Percentiles rank a stretch among this genome's conserved stretches.
Evolutionary conservation across 352 stramenopile genomes (phyloP).

Genomic region (Phytophthora uliginosa): DNA sequence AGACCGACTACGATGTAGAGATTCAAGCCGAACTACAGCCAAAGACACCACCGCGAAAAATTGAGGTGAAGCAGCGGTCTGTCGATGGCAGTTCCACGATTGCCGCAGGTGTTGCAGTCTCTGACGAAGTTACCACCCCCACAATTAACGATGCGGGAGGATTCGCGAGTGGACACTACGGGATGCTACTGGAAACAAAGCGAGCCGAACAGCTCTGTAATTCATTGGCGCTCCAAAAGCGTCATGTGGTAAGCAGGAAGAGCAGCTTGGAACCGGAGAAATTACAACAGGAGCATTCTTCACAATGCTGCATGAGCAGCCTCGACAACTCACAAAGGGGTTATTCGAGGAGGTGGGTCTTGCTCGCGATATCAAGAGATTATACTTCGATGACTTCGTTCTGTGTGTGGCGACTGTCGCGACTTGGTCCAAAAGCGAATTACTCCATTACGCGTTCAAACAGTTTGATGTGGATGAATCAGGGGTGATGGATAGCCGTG

Average conservation of each 20-base stretch:
- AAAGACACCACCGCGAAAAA: constrained; percentile 1
- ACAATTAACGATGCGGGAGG: constrained; percentile 9
- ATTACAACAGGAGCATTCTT: constrained; percentile 79
- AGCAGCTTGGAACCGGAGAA: constrained; percentile 52
- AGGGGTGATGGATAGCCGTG: constrained; percentile 66
- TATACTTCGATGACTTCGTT: constrained; percentile 77
- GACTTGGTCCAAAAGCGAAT: constrained; percentile 54
- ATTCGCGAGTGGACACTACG: constrained; percentile 58
- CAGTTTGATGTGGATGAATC: constrained; percentile 77
- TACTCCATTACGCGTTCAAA: constrained; percentile 75
- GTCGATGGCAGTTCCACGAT: constrained; percentile 15
- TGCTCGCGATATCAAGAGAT: constrained; percentile 24
- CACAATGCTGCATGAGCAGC: constrained; percentile 59
- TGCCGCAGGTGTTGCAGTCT: not conserved
- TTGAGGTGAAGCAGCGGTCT: constrained; percentile 27
- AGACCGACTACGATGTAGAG: constrained; percentile 10
- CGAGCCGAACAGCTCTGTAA: constrained; percentile 60
- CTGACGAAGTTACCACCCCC: not conserved
- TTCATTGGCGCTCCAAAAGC: constrained; percentile 55
- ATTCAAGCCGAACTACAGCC: not conserved
- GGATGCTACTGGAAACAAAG: constrained; percentile 60
- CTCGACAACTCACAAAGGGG: constrained; percentile 61
- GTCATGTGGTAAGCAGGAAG: constrained; percentile 52
- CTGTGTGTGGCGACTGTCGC: constrained; percentile 64
- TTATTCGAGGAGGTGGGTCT: constrained; percentile 63